Evolutionary conservation across 2,329 filamentous ascomycete species (phyloP).

Genomic region (Mollisia scopiformis): DNA sequence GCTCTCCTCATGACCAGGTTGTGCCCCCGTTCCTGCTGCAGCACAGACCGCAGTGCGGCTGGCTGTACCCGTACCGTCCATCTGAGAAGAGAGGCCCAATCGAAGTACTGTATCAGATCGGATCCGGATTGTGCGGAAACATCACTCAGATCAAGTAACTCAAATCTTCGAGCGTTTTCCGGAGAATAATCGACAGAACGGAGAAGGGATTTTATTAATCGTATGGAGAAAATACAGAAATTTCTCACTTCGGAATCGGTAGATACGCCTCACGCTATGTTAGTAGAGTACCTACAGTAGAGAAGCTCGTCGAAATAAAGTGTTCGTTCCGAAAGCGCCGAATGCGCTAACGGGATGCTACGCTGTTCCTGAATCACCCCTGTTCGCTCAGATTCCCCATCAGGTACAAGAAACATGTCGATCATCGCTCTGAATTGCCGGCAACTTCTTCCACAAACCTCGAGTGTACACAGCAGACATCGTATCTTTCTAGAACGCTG

Average conservation of each 20-base stretch:
- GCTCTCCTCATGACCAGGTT: too few relatives aligned
- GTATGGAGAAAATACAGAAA: not conserved
- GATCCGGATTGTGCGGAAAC: not conserved
- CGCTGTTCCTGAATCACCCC: not conserved
- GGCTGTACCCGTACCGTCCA: not conserved
- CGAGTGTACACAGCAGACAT: not conserved
- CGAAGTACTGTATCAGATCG: not conserved
- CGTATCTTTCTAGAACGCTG: not conserved
- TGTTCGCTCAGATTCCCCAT: not conserved
- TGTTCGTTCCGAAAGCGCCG: not conserved
- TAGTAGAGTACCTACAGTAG: too few relatives aligned
- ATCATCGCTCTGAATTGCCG: not conserved
- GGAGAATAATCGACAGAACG: not conserved
- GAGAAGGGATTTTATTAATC: too few relatives aligned
- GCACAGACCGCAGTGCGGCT: not conserved
- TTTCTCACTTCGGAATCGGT: not conserved
- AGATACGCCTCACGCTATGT: not conserved
- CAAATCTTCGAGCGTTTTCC: not conserved
- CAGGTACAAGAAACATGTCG: not conserved
- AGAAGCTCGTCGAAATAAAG: too few relatives aligned
- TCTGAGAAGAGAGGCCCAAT: not conserved
- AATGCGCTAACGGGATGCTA: not conserved
- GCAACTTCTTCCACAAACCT: not conserved
- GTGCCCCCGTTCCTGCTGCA: too few relatives aligned
- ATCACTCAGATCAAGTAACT: not conserved